Conservation (phyloP, 495 filamentous ascomycete genomes). For the Aspergillus cristatus region DNA sequence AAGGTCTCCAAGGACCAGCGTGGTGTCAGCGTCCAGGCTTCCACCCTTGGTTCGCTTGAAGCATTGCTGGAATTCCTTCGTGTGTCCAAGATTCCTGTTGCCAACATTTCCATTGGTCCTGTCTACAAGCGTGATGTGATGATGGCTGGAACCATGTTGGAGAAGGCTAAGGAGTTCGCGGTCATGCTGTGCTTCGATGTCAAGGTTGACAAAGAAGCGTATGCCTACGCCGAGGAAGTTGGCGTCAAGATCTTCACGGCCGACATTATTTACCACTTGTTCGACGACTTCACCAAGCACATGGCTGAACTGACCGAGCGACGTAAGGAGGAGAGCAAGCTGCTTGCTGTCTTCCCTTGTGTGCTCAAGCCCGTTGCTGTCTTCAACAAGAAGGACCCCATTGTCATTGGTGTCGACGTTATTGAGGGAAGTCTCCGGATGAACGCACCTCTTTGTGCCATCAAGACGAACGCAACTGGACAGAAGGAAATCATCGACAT, state of each 20-base stretch:
- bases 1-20: conserved; percentile 82
- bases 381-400: conserved; percentile 97
- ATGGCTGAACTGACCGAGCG: conserved; percentile 76
- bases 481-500: conserved; percentile 73
- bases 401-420: conserved; percentile 93
- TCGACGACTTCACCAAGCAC: conserved; percentile 92
- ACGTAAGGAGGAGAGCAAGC: conserved; percentile 93
- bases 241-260: conserved; percentile 98
- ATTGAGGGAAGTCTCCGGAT: conserved; percentile 76
- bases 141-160: conserved; percentile 91
- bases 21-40: conserved; percentile 95
- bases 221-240: conserved; percentile 82
- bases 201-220: conserved; percentile 95
- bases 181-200: conserved; percentile 99
- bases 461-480: conserved; percentile 67
- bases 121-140: conserved; percentile 98
- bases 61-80: conserved; percentile 93
- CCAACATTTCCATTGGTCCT: conserved; percentile 94
- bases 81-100: conserved; percentile 90
- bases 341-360: conserved; percentile 94
- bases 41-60: conserved; percentile 94
- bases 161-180: conserved; percentile 90
- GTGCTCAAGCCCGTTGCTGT: conserved; percentile 81
- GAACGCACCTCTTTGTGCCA: conserved; percentile 78
- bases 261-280: conserved; percentile 98